These are phyloP conservation scores for Dalbergia cultrata DNA, from an alignment of 306 rosid genomes.

Conservation along the genomic window DNA sequence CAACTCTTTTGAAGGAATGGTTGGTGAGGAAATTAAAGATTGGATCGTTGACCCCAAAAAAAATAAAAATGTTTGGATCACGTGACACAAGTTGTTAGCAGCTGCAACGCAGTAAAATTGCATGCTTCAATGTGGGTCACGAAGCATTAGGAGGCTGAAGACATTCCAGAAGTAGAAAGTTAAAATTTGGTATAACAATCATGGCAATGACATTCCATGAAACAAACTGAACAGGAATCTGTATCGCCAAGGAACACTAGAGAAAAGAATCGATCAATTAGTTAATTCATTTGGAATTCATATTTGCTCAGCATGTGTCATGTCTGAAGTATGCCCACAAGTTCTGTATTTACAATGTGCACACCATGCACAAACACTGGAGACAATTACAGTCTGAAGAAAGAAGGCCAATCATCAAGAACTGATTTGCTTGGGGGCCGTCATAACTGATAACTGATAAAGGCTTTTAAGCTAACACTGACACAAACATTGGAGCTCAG, in stretches of 20 bases:
- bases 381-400: constrained; percentile 45
- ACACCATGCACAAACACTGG: constrained; percentile 51
- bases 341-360: constrained; percentile 61
- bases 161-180: constrained; percentile 17
- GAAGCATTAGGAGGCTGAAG: constrained; percentile 1
- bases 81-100: constrained; percentile 20
- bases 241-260: background rate
- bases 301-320: constrained; percentile 43
- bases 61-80: background rate
- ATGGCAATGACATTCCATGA: constrained; percentile 1
- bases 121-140: background rate
- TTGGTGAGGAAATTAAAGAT: background rate
- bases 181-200: background rate
- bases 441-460: background rate
- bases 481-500: constrained; percentile 38
- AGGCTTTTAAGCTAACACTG: constrained; percentile 40
- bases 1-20: background rate
- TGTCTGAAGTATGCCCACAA: constrained; percentile 47
- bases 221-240: constrained; percentile 33
- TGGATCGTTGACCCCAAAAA: background rate
- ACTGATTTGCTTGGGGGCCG: constrained; percentile 17
- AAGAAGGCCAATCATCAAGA: constrained; percentile 30
- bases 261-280: constrained; percentile 36
- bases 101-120: background rate
- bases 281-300: constrained; percentile 22